These are phyloP conservation scores for Nemophila menziesii DNA, from an alignment of 257 asterid genomes.

Conservation along the genomic window DNA sequence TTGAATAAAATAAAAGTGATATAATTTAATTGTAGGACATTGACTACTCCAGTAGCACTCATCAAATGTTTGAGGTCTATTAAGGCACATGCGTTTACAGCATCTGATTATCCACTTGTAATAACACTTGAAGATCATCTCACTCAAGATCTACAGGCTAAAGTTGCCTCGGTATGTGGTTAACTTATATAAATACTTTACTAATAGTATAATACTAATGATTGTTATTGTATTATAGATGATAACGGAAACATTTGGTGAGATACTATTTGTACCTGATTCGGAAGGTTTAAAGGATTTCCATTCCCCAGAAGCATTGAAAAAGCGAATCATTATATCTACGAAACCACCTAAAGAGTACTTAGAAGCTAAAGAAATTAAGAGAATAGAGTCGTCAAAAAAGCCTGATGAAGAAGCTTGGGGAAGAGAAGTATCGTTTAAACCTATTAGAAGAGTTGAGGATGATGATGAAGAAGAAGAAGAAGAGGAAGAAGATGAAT, in stretches of 20 bases:
- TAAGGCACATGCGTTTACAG: slow-evolving; percentile 55
- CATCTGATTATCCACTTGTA: slow-evolving; percentile 62
- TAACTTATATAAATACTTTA: background rate
- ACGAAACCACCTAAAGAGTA: slow-evolving; percentile 74
- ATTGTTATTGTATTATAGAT: slow-evolving; percentile 34
- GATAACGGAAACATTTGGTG: slow-evolving; percentile 71
- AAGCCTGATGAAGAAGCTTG: slow-evolving; percentile 24
- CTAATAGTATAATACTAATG: slow-evolving; percentile 6
- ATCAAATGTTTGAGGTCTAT: slow-evolving; percentile 69
- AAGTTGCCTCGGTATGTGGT: slow-evolving; percentile 54
- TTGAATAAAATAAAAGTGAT: background rate
- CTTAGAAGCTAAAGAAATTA: slow-evolving; percentile 25
- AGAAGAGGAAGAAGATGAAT: slow-evolving; percentile 32
- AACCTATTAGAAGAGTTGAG: slow-evolving; percentile 10
- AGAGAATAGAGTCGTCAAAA: slow-evolving; percentile 17
- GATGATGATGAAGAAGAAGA: slow-evolving; percentile 27
- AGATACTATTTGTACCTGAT: slow-evolving; percentile 43
- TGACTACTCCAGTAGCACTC: slow-evolving; percentile 63
- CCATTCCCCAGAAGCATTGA: slow-evolving; percentile 63
- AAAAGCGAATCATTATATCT: slow-evolving; percentile 42
- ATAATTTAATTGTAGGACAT: slow-evolving; percentile 28
- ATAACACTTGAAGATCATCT: slow-evolving; percentile 81
- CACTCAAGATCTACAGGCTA: slow-evolving; percentile 56
- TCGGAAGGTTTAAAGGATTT: slow-evolving; percentile 33
- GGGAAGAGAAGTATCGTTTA: slow-evolving; percentile 32